Evolutionary conservation across 108 stramenopile genomes (phyloP), one percentile per base, ranked within the genome.

Genomic region (Stephanodiscus minutulus): DNA sequence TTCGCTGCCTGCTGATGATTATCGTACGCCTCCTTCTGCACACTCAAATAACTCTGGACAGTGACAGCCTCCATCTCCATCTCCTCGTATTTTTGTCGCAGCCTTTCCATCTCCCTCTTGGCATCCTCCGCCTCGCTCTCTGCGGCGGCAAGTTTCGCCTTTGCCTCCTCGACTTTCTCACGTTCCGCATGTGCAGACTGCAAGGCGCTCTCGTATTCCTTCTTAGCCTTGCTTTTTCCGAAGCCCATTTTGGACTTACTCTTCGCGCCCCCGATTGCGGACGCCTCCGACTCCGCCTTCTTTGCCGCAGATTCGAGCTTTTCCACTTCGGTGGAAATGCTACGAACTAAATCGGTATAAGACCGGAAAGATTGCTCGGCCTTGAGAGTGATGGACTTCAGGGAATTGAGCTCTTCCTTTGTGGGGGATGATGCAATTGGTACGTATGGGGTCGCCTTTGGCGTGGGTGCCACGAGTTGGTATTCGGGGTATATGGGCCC

Each of bases 11-110:
- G 43, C 49, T 66, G 73, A 9, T 73, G 61, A 66, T 37, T 43
- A 2, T 54, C 61, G 35, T 63, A 59, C 48, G 25, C 11, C 44
- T 54, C 48, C 59, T 12, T 60, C 59, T 68, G 61, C 17, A 63
- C 66, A 17, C 65, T 74, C 73, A 66, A 43, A 52, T 74, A 74
- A n/a, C 88, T 89, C 10, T 85, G 87, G 5, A 85, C 93, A 9
- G 93, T 76, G 47, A 84, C 93, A 28, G 79, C 84, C 29, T 88
- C 81, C 15, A 94, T 66, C 70, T 94, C 93, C 9, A 88, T 86
- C 65, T 91, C 64, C 70, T 94, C 93, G n/a, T 72, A 86, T 37
- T 84, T 71, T 41, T 85, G 74, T 31, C 81, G 74, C 59, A 91
- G 70, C 64, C 79, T 68, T 7, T 94, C 90, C 9, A 86, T 83